phyloP scores from a whole-genome alignment of 2,329 filamentous ascomycete genomes.

The Mollisiaceae sp. region DNA sequence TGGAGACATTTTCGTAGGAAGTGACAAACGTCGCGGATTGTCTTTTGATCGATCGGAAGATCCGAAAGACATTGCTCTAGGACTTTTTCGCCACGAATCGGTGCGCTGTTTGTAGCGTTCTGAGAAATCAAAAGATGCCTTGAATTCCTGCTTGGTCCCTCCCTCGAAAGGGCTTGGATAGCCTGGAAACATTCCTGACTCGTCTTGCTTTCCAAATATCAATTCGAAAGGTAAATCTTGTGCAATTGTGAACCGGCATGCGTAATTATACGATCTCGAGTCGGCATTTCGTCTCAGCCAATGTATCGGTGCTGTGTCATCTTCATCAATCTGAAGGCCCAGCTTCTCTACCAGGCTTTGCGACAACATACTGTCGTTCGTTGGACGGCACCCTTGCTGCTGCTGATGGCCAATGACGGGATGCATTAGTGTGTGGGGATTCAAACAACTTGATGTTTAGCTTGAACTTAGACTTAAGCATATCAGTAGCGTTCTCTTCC shows the following conservation, averaged over 20 bases:
- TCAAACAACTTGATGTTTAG: not conserved
- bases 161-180: constrained; percentile 9
- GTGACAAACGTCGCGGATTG: constrained; percentile 1
- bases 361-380: not conserved
- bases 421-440: not conserved
- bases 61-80: constrained; percentile 1
- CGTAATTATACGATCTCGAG: not conserved
- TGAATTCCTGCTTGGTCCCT: constrained; percentile 6
- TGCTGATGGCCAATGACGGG: not conserved
- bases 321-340: not conserved
- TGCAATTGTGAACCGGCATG: not conserved
- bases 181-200: not conserved
- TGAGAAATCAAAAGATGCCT: not conserved
- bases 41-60: constrained; percentile 6
- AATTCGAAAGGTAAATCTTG: constrained; percentile 6
- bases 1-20: not conserved
- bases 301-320: not conserved
- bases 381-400: not conserved
- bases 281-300: not conserved
- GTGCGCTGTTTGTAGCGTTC: not conserved
- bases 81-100: not conserved
- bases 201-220: constrained; percentile 9
- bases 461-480: not conserved
- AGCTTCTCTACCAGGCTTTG: not conserved
- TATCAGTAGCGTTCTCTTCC: not conserved